phyloP scores from a whole-genome alignment of 1,284 basidiomycete genomes.

The Exobasidium rhododendri region DNA sequence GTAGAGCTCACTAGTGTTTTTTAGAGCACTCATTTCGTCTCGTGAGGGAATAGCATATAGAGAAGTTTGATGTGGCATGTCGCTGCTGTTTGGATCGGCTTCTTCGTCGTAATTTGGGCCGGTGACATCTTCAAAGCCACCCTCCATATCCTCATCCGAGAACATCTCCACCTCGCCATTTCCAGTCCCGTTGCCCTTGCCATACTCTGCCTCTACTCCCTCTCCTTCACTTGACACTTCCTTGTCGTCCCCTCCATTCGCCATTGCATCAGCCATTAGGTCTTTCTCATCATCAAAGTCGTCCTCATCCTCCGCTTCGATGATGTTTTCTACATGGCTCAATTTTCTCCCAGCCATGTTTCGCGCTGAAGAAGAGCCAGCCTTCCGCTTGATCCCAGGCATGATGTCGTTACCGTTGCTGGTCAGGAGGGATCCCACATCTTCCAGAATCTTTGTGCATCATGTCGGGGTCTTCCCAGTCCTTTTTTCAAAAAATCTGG shows the following conservation, averaged over 20 bases:
- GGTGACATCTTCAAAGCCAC: constrained; percentile 49
- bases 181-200: constrained; percentile 24
- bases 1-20: constrained; percentile 74
- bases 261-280: constrained; percentile 33
- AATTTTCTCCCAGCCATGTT: constrained; percentile 4
- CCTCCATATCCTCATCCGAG: constrained; percentile 25
- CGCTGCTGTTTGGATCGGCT: constrained; percentile 24
- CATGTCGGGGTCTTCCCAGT: too few species aligned
- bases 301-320: constrained; percentile 41
- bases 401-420: too few species aligned
- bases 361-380: constrained; percentile 7
- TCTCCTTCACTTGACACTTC: constrained; percentile 31
- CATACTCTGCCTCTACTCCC: constrained; percentile 28
- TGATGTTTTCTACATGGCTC: constrained; percentile 20
- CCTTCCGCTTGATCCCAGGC: constrained; percentile 37
- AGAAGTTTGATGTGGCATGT: constrained; percentile 39
- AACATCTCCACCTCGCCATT: constrained; percentile 17
- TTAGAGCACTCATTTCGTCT: constrained; percentile 71
- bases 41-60: constrained; percentile 59
- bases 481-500: too few species aligned
- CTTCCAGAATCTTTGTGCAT: too few species aligned
- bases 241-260: constrained; percentile 34
- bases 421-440: too few species aligned
- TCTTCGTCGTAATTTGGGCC: constrained; percentile 27
- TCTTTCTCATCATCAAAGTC: constrained; percentile 48